These are phyloP conservation scores for Prunus yedoensis DNA, from an alignment of 331 rosid genomes.

Conservation along the genomic window DNA sequence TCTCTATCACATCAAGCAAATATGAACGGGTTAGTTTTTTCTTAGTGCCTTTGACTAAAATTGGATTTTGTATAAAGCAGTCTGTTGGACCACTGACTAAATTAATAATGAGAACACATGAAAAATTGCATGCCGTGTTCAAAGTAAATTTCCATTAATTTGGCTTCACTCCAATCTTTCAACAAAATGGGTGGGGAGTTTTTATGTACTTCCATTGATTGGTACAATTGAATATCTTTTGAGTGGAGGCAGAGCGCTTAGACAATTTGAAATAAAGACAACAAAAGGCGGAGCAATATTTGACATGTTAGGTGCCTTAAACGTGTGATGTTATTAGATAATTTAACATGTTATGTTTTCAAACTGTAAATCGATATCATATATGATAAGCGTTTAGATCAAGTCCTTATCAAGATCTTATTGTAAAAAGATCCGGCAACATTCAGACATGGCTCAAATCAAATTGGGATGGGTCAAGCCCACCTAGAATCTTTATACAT, in stretches of 20 bases:
- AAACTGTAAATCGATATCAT: rapidly evolving
- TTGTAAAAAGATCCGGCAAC: rapidly evolving
- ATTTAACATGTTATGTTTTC: too few species aligned
- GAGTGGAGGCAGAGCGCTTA: not conserved
- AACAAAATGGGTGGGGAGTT: not conserved
- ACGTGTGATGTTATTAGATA: too few species aligned
- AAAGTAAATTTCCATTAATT: not conserved
- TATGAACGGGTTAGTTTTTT: not conserved
- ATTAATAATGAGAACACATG: not conserved
- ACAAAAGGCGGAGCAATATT: too few species aligned
- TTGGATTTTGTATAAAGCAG: not conserved
- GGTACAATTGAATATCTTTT: not conserved
- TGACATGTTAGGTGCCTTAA: too few species aligned
- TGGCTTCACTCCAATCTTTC: not conserved
- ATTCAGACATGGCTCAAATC: too few species aligned
- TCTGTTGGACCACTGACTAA: not conserved
- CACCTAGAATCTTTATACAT: too few species aligned
- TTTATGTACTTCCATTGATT: not conserved
- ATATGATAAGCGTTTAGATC: too few species aligned
- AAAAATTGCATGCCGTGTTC: not conserved
- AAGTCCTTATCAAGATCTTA: too few species aligned
- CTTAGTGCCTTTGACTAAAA: too few species aligned
- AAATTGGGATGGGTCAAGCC: too few species aligned
- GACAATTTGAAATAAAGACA: not conserved
- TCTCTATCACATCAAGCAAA: not conserved